These are phyloP conservation scores for Trichoderma koningiopsis DNA, from an alignment of 2,329 filamentous ascomycete species.

Conservation along the genomic window DNA sequence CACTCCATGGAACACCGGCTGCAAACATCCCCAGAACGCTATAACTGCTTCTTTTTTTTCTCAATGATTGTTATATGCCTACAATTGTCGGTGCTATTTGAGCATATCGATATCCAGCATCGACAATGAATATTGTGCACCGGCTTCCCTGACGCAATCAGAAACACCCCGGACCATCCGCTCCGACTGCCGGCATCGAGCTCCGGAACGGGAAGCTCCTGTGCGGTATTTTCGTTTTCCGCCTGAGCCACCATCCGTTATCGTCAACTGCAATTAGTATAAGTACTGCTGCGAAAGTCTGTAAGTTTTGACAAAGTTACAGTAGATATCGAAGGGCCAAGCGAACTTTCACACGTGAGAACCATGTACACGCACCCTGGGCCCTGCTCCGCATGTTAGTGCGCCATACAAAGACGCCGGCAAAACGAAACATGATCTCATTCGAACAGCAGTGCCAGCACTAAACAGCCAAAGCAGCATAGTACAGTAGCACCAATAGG, in stretches of 20 bases:
- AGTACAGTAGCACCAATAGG: background rate
- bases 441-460: background rate
- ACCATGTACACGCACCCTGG: background rate
- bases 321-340: background rate
- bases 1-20: background rate
- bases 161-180: slow-evolving; percentile 1
- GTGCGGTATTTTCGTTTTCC: background rate
- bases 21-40: background rate
- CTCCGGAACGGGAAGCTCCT: background rate
- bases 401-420: background rate
- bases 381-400: background rate
- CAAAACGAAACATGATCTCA: background rate
- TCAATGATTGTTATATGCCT: background rate
- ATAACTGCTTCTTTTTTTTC: background rate
- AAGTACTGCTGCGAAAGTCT: background rate
- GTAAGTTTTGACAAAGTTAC: background rate
- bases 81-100: background rate
- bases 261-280: background rate
- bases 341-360: background rate
- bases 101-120: background rate
- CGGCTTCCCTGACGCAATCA: no score
- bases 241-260: background rate
- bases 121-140: background rate
- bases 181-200: slow-evolving; percentile 8
- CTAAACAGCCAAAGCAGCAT: no score